These are phyloP conservation scores for Neonectria magnoliae DNA, from an alignment of 2,329 filamentous ascomycete species.

Conservation along the genomic window DNA sequence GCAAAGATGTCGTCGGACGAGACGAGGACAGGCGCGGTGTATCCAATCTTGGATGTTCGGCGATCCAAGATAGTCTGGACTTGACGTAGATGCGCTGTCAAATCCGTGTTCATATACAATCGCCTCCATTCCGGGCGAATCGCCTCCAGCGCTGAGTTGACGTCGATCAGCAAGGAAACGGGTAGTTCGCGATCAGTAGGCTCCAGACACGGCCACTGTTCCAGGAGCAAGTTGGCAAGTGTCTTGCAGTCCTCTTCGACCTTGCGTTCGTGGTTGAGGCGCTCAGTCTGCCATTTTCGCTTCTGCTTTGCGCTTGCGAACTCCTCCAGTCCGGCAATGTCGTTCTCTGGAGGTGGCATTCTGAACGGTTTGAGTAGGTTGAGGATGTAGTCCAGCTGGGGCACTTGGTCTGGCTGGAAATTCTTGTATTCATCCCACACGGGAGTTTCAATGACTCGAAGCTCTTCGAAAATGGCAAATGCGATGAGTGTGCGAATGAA, in stretches of 20 bases:
- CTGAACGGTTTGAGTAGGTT: slow-evolving; percentile 35
- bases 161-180: slow-evolving; percentile 33
- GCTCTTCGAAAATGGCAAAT: slow-evolving; percentile 33
- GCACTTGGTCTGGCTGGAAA: slow-evolving; percentile 36
- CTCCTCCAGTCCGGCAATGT: slow-evolving; percentile 21
- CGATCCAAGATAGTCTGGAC: slow-evolving; percentile 36
- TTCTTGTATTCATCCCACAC: slow-evolving; percentile 34
- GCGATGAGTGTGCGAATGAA: slow-evolving; percentile 36
- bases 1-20: slow-evolving; percentile 30
- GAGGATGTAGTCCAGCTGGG: slow-evolving; percentile 31
- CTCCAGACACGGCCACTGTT: slow-evolving; percentile 41
- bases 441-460: slow-evolving; percentile 28
- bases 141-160: slow-evolving; percentile 34
- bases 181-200: slow-evolving; percentile 29
- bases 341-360: slow-evolving; percentile 16
- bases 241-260: slow-evolving; percentile 39
- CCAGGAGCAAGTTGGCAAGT: slow-evolving; percentile 35
- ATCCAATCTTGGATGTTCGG: slow-evolving; percentile 22
- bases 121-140: slow-evolving; percentile 41
- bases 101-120: slow-evolving; percentile 35
- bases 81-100: slow-evolving; percentile 29
- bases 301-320: slow-evolving; percentile 38
- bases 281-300: slow-evolving; percentile 32
- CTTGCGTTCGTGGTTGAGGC: slow-evolving; percentile 30
- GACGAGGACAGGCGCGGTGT: slow-evolving; percentile 22